Conservation (phyloP, 768 basidiomycete species). For the Cantharellus anzutake region DNA sequence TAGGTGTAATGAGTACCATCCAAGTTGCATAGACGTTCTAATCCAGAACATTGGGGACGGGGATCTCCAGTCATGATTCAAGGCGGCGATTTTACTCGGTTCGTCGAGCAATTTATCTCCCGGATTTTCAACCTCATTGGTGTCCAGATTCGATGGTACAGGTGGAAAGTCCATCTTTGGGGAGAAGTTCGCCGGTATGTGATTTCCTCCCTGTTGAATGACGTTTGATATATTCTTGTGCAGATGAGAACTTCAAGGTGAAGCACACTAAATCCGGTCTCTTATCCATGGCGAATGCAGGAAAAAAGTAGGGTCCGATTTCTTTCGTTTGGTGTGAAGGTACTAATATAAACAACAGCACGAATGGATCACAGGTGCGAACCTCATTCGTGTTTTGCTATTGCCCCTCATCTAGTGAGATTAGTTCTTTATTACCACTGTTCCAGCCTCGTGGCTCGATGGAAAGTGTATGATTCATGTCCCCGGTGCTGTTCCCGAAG, state of each 20-base stretch:
- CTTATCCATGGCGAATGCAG: slow-evolving; percentile 34
- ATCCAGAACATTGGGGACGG: too few relatives aligned
- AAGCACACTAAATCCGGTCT: slow-evolving; percentile 22
- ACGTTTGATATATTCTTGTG: not conserved
- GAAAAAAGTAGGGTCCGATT: slow-evolving; percentile 16
- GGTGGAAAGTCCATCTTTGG: slow-evolving; percentile 24
- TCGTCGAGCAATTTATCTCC: not conserved
- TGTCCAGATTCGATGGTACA: slow-evolving; percentile 16
- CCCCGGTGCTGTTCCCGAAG: not conserved
- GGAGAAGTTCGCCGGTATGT: slow-evolving; percentile 17
- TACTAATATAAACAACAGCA: not conserved
- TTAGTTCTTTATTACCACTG: slow-evolving; percentile 25
- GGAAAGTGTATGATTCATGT: not conserved
- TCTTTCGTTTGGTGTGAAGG: not conserved
- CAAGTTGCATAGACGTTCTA: slow-evolving; percentile 5
- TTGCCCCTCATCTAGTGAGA: not conserved
- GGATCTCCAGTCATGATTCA: slow-evolving; percentile 22
- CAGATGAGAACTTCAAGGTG: slow-evolving; percentile 24
- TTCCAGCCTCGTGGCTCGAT: slow-evolving; percentile 22
- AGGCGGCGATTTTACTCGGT: slow-evolving; percentile 22
- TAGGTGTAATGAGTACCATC: not conserved
- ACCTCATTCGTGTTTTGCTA: not conserved
- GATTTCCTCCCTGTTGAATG: not conserved
- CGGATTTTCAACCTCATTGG: not conserved
- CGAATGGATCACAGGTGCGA: not conserved